phyloP scores from a whole-genome alignment of 2,329 filamentous ascomycete species.

The Xenoacremonium recifei region DNA sequence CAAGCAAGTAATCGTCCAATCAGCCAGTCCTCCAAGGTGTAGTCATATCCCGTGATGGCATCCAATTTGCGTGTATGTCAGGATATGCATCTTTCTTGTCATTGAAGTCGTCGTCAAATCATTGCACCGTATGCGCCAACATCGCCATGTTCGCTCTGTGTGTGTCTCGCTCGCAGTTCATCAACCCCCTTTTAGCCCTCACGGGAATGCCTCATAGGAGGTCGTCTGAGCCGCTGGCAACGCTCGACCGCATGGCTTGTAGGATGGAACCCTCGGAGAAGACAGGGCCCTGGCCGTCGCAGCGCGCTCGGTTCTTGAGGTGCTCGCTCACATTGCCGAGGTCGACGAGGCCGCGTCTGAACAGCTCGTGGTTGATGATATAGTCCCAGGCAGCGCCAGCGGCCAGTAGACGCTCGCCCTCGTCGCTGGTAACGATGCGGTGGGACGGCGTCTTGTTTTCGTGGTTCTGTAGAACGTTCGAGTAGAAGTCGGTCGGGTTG shows the following conservation, averaged over 20 bases:
- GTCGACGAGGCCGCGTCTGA: constrained; percentile 75
- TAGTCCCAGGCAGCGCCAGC: constrained; percentile 85
- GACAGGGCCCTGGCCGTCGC: constrained; percentile 84
- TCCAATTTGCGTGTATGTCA: too few relatives aligned
- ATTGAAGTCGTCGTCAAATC: constrained; percentile 25
- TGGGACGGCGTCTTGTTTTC: constrained; percentile 64
- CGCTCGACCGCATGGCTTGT: constrained; percentile 74
- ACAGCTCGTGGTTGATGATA: constrained; percentile 78
- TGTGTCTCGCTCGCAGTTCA: too few relatives aligned
- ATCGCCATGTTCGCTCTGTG: constrained; percentile 4
- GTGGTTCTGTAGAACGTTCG: constrained; percentile 60
- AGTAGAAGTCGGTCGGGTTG: constrained; percentile 70
- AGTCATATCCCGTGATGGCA: too few relatives aligned
- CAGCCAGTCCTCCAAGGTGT: neutral
- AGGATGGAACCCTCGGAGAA: constrained; percentile 77
- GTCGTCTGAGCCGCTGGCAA: constrained; percentile 75
- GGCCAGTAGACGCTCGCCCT: constrained; percentile 68
- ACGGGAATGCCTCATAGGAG: constrained; percentile 50
- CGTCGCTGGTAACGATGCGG: constrained; percentile 64
- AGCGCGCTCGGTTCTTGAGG: constrained; percentile 72
- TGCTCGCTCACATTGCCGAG: constrained; percentile 77
- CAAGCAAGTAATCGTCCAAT: too few relatives aligned
- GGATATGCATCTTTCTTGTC: too few relatives aligned
- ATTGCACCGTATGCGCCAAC: constrained; percentile 14
- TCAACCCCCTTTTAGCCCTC: neutral